phyloP scores from a whole-genome alignment of 2,329 filamentous ascomycete genomes.

The Epichloe typhina region DNA sequence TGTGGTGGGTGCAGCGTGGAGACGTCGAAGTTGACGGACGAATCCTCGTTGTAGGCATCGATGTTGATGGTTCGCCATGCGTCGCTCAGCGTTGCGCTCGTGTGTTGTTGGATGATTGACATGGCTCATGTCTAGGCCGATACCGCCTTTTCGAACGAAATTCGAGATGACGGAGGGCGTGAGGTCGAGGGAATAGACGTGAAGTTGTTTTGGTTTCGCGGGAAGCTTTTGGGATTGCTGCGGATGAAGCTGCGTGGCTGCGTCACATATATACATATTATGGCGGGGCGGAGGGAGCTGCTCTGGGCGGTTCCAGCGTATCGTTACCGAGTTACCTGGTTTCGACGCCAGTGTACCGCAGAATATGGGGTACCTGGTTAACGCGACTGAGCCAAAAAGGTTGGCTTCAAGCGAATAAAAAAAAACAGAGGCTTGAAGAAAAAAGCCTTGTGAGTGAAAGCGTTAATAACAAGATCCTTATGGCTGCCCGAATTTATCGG shows the following conservation, averaged over 20 bases:
- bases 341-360: background rate
- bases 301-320: background rate
- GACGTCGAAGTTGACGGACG: constrained; percentile 80
- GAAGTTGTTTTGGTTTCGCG: too few relatives aligned
- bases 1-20: constrained; percentile 67
- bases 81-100: constrained; percentile 44
- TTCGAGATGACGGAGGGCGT: background rate
- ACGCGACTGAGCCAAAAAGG: too few relatives aligned
- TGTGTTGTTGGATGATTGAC: constrained; percentile 57
- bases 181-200: background rate
- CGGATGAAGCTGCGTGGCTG: too few relatives aligned
- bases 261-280: too few relatives aligned
- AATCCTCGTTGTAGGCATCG: constrained; percentile 81
- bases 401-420: too few relatives aligned
- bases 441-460: too few relatives aligned
- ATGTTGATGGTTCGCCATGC: constrained; percentile 86
- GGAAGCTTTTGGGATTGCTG: too few relatives aligned
- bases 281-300: background rate
- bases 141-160: background rate
- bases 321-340: too few relatives aligned
- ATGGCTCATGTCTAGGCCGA: constrained; percentile 21
- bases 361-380: too few relatives aligned
- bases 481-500: too few relatives aligned
- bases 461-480: too few relatives aligned
- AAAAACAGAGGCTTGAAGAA: too few relatives aligned